These are phyloP conservation scores for Tricholoma flavovirens DNA, from an alignment of 768 basidiomycete species.

Conservation along the genomic window DNA sequence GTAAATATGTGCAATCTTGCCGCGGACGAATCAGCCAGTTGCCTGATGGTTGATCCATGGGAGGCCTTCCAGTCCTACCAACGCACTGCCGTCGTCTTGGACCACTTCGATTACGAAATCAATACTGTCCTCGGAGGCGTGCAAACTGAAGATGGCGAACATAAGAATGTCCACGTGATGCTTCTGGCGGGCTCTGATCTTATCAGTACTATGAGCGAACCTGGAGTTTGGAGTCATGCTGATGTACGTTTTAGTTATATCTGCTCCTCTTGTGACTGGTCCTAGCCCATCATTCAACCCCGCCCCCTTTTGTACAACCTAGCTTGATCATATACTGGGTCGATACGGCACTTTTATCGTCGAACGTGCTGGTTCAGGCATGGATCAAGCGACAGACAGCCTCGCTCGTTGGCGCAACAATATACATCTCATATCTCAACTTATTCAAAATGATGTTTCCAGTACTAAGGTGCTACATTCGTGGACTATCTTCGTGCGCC, in stretches of 20 bases:
- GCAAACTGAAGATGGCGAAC: conserved; percentile 65
- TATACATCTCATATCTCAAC: conserved; percentile 87
- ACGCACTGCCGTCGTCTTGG: conserved; percentile 93
- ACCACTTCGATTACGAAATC: conserved; percentile 95
- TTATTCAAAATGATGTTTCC: conserved; percentile 96
- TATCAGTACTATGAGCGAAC: conserved; percentile 97
- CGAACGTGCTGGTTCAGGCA: conserved; percentile 89
- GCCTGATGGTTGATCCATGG: conserved; percentile 98
- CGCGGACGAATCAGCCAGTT: conserved; percentile 82
- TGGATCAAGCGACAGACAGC: conserved; percentile 75
- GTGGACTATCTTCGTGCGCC: neutral
- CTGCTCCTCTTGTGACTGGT: conserved; percentile 10
- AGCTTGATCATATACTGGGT: conserved; percentile 96
- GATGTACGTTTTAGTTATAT: conserved; percentile 60
- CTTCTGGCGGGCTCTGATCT: conserved; percentile 97
- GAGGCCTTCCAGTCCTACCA: conserved; percentile 94
- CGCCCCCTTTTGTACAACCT: conserved; percentile 7
- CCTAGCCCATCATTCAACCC: conserved; percentile 3
- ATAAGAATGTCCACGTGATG: conserved; percentile 77
- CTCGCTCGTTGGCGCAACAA: conserved; percentile 76
- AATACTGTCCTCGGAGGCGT: conserved; percentile 83
- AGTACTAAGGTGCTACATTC: conserved; percentile 69
- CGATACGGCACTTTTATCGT: conserved; percentile 93
- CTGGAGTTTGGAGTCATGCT: conserved; percentile 92
- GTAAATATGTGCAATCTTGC: conserved; percentile 87